Percentiles rank a stretch among this genome's conserved stretches.
Conservation (phyloP, 257 asterid genomes). For the Ajuga chamaepitys region DNA sequence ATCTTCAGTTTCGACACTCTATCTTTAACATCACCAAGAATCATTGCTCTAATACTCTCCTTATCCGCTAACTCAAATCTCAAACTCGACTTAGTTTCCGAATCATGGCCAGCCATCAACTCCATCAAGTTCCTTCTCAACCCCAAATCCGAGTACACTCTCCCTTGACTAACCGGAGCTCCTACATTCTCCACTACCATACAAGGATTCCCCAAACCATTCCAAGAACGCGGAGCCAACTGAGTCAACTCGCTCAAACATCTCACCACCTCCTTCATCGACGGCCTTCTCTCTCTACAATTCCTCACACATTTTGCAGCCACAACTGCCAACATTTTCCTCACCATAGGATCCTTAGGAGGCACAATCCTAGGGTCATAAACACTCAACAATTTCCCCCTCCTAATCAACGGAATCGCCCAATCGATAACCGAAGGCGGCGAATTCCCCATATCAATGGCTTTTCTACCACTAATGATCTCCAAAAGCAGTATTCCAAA, state of each 20-base stretch:
- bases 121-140: constrained; percentile 70
- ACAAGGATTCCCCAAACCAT: constrained; percentile 77
- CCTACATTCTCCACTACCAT: constrained; percentile 70
- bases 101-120: constrained; percentile 45
- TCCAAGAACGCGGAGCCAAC: constrained; percentile 68
- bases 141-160: constrained; percentile 35
- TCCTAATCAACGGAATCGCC: constrained; percentile 85
- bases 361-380: constrained; percentile 65
- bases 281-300: constrained; percentile 80
- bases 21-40: constrained; percentile 28
- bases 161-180: constrained; percentile 46
- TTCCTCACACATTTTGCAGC: constrained; percentile 92
- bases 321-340: constrained; percentile 76
- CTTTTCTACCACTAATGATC: constrained; percentile 89
- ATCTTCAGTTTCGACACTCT: constrained; percentile 20
- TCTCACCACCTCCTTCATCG: constrained; percentile 76
- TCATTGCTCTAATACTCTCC: constrained; percentile 16
- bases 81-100: constrained; percentile 30
- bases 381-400: constrained; percentile 52
- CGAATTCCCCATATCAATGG: constrained; percentile 71
- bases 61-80: constrained; percentile 35
- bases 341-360: constrained; percentile 56
- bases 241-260: constrained; percentile 65
- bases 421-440: constrained; percentile 87
- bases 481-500: constrained; percentile 78